Evolutionary conservation across 768 basidiomycete species (phyloP).

Genomic region (Kwoniella heveanensis): DNA sequence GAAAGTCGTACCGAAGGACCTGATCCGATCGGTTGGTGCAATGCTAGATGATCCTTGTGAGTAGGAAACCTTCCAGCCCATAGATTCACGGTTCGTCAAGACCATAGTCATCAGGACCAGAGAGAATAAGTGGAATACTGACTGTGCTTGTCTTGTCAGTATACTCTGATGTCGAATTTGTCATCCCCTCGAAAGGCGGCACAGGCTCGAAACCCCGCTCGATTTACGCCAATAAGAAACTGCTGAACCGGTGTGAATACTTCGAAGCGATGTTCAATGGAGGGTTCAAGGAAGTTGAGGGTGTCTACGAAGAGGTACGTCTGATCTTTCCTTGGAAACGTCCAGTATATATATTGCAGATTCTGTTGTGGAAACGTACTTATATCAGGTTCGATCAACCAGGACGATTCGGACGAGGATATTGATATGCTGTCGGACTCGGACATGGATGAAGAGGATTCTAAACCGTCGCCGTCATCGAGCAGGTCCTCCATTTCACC

Average conservation of each 20-base stretch:
- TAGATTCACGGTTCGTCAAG: no score
- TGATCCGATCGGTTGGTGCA: constrained; percentile 71
- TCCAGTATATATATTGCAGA: no score
- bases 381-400: not conserved
- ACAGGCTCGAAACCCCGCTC: constrained; percentile 36
- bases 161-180: constrained; percentile 82
- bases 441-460: constrained; percentile 52
- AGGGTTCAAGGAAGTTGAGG: constrained; percentile 46
- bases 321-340: no score
- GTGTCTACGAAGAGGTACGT: constrained; percentile 28
- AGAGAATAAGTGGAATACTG: not conserved
- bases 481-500: not conserved
- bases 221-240: constrained; percentile 70
- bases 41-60: constrained; percentile 68
- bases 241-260: constrained; percentile 74
- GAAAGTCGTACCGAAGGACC: constrained; percentile 65
- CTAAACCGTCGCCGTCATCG: not conserved
- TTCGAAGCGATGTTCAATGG: constrained; percentile 64
- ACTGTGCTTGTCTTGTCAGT: constrained; percentile 50
- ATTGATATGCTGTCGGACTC: constrained; percentile 45
- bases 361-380: no score
- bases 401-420: constrained; percentile 43
- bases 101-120: no score
- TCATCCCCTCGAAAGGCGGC: constrained; percentile 63
- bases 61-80: constrained; percentile 3